phyloP scores from a whole-genome alignment of 2,329 filamentous ascomycete genomes.

The Furcasterigmium furcatum region DNA sequence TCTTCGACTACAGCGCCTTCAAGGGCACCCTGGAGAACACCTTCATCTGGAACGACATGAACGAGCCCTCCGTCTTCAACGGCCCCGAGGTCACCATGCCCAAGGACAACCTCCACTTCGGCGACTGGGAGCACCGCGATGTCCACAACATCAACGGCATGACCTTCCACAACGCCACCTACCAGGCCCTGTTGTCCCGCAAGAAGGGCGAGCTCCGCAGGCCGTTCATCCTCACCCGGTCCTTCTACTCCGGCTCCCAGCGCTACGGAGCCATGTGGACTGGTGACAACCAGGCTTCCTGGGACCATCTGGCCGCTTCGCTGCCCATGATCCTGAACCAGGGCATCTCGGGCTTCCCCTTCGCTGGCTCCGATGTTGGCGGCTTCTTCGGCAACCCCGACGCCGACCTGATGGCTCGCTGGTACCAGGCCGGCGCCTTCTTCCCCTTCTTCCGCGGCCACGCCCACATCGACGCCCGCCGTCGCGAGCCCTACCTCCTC shows the following conservation, averaged over 20 bases:
- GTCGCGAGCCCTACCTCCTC: slow-evolving; percentile 87
- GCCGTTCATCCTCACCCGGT: slow-evolving; percentile 89
- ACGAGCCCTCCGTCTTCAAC: slow-evolving; percentile 98
- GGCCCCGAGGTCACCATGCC: slow-evolving; percentile 98
- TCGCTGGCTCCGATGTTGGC: slow-evolving; percentile 91
- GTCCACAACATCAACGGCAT: slow-evolving; percentile 94
- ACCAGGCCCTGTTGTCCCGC: slow-evolving; percentile 76
- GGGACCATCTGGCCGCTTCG: slow-evolving; percentile 85
- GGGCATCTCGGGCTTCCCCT: slow-evolving; percentile 89
- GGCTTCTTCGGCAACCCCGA: slow-evolving; percentile 98
- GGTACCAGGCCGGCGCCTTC: slow-evolving; percentile 96
- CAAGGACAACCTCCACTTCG: slow-evolving; percentile 92
- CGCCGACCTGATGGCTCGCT: slow-evolving; percentile 85
- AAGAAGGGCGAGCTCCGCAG: slow-evolving; percentile 82
- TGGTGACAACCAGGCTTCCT: slow-evolving; percentile 91
- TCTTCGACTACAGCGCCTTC: slow-evolving; percentile 88
- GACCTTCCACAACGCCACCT: slow-evolving; percentile 94
- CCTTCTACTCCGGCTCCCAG: slow-evolving; percentile 90
- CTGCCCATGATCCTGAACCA: slow-evolving; percentile 93
- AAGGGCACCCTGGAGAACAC: slow-evolving; percentile 82
- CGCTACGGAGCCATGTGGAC: slow-evolving; percentile 97
- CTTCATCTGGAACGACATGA: slow-evolving; percentile 99
- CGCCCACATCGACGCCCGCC: slow-evolving; percentile 92
- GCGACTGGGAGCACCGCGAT: slow-evolving; percentile 94
- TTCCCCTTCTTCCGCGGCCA: slow-evolving; percentile 98